Evolutionary conservation across 2,329 filamentous ascomycete genomes (phyloP).

Genomic region (Talaromyces marneffei): DNA sequence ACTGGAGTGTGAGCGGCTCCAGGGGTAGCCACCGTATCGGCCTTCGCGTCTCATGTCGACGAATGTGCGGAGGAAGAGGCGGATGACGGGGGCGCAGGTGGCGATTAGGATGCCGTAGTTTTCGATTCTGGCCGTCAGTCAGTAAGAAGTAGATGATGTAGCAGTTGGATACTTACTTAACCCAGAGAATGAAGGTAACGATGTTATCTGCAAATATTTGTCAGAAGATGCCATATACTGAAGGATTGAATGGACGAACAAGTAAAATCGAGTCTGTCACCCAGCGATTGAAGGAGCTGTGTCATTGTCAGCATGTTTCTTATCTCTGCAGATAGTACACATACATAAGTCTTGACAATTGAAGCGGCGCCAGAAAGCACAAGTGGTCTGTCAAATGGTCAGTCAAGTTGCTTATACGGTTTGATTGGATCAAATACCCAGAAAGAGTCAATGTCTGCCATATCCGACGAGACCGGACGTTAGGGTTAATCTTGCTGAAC

Average conservation of each 20-base stretch:
- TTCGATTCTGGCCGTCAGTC: conserved; percentile 25
- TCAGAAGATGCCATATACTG: background rate
- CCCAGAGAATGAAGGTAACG: conserved; percentile 31
- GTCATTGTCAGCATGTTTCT: background rate
- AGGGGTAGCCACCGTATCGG: conserved; percentile 18
- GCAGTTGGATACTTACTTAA: conserved; percentile 25
- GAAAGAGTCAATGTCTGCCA: conserved; percentile 33
- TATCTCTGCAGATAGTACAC: background rate
- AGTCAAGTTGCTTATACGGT: background rate
- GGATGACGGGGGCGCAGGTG: conserved; percentile 29
- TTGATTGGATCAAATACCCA: conserved; percentile 13
- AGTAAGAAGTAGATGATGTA: background rate
- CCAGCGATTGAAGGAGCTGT: conserved; percentile 31
- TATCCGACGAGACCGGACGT: conserved; percentile 27
- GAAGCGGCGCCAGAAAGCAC: conserved; percentile 32
- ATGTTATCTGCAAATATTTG: conserved; percentile 24
- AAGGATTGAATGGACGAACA: conserved; percentile 15
- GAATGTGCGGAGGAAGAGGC: conserved; percentile 29
- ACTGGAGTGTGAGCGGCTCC: conserved; percentile 19
- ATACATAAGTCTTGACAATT: conserved; percentile 33
- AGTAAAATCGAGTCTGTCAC: conserved; percentile 30
- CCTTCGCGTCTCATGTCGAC: conserved; percentile 23
- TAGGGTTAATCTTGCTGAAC: conserved; percentile 27
- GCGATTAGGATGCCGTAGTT: conserved; percentile 35
- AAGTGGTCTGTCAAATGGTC: conserved; percentile 18